A percentile compares a stretch with the other conserved stretches of the same genome.
These are phyloP conservation scores for Arachnomyces sp. DNA, from an alignment of 2,329 filamentous ascomycete genomes.

Conservation along the genomic window DNA sequence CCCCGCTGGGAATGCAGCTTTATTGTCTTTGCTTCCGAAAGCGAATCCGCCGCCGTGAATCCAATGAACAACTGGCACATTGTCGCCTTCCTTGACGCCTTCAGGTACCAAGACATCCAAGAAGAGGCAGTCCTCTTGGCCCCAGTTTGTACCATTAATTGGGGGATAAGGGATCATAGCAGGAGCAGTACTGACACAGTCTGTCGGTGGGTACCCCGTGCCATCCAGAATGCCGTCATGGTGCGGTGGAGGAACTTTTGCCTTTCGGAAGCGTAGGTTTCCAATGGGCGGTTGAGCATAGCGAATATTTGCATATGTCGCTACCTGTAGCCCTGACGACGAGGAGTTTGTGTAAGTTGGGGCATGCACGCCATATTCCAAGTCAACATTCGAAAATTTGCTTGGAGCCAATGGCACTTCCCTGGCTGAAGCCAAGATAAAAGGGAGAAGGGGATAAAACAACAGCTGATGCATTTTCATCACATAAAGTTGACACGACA, in stretches of 20 bases:
- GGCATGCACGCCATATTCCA: constrained; percentile 3
- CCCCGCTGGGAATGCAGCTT: constrained; percentile 3
- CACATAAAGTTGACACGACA: too few relatives aligned
- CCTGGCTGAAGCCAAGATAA: too few relatives aligned
- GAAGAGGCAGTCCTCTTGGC: constrained; percentile 10
- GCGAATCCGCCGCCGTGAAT: constrained; percentile 7
- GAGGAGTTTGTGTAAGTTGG: constrained; percentile 3
- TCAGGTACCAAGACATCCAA: constrained; percentile 8
- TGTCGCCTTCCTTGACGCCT: constrained; percentile 3
- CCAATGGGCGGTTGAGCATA: constrained; percentile 8
- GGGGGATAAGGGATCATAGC: neutral
- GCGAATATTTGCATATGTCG: constrained; percentile 10
- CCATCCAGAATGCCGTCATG: constrained; percentile 3
- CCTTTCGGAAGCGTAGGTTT: constrained; percentile 3
- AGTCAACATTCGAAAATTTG: constrained; percentile 1
- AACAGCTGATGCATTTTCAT: too few relatives aligned
- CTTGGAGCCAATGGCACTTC: too few relatives aligned
- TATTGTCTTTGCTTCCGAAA: constrained; percentile 7
- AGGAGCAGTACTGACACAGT: constrained; percentile 7
- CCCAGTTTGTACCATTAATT: constrained; percentile 6
- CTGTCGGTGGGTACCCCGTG: neutral
- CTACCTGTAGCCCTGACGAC: neutral
- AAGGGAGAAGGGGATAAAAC: too few relatives aligned
- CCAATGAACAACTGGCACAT: constrained; percentile 10
- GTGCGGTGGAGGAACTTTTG: constrained; percentile 1